These are phyloP conservation scores for Globisporangium uncinulatum DNA, from an alignment of 352 stramenopile genomes.

Conservation along the genomic window DNA sequence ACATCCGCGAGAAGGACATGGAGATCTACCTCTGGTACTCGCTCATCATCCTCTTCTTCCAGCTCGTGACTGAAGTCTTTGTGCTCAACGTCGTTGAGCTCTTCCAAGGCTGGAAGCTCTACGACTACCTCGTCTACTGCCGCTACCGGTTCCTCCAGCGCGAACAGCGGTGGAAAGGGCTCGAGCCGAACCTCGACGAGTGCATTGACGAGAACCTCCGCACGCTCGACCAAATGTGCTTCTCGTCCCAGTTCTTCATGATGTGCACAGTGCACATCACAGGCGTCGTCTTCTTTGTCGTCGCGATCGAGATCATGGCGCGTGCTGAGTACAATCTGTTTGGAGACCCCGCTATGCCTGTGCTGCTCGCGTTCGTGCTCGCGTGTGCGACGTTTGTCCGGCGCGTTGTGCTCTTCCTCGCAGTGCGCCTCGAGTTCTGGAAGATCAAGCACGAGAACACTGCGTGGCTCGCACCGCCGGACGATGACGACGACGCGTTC, in stretches of 20 bases:
- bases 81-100: slow-evolving; percentile 95
- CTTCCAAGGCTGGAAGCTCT: slow-evolving; percentile 97
- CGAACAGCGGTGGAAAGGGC: slow-evolving; percentile 95
- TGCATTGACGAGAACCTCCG: slow-evolving; percentile 95
- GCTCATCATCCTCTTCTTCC: slow-evolving; percentile 93
- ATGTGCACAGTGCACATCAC: slow-evolving; percentile 94
- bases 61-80: slow-evolving; percentile 93
- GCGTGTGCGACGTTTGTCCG: slow-evolving; percentile 54
- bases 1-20: slow-evolving; percentile 97
- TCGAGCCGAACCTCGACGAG: slow-evolving; percentile 95
- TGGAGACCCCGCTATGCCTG: slow-evolving; percentile 88
- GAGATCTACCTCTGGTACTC: slow-evolving; percentile 96
- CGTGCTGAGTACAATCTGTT: slow-evolving; percentile 95
- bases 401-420: slow-evolving; percentile 73
- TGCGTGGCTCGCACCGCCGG: slow-evolving; percentile 86
- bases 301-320: slow-evolving; percentile 96
- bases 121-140: slow-evolving; percentile 97
- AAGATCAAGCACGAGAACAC: slow-evolving; percentile 96
- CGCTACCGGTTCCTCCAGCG: slow-evolving; percentile 94
- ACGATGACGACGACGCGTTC: slow-evolving; percentile 89
- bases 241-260: slow-evolving; percentile 98
- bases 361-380: slow-evolving; percentile 78
- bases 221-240: slow-evolving; percentile 97
- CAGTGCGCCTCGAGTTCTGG: slow-evolving; percentile 90
- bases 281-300: slow-evolving; percentile 93